Evolutionary conservation across 176 grass and related monocot genomes (phyloP).

Genomic region (Tillandsia fasciculata): DNA sequence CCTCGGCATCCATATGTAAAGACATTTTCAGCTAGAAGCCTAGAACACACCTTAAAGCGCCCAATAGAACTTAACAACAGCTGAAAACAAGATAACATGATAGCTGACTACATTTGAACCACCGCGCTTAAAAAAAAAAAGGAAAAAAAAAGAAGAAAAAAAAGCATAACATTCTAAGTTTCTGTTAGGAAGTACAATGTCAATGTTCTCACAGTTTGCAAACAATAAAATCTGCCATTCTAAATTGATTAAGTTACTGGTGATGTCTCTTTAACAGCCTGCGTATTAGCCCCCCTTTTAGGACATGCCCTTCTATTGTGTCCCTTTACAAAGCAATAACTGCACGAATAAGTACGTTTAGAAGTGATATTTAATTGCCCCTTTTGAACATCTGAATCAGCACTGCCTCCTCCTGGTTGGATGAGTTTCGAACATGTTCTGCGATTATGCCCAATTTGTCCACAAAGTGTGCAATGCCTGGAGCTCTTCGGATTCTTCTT

Average conservation of each 20-base stretch:
- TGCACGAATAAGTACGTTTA: slow-evolving; percentile 48
- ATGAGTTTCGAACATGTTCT: slow-evolving; percentile 32
- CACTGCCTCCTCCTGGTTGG: slow-evolving; percentile 13
- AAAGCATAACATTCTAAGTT: too few relatives aligned
- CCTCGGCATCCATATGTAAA: too few relatives aligned
- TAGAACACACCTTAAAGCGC: too few relatives aligned
- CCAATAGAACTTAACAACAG: too few relatives aligned
- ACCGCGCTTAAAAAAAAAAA: too few relatives aligned
- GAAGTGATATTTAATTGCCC: slow-evolving; percentile 19
- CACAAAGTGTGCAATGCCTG: slow-evolving; percentile 39
- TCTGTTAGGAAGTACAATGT: too few relatives aligned
- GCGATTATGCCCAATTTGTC: slow-evolving; percentile 45
- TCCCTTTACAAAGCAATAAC: slow-evolving; percentile 45
- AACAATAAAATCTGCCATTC: background rate
- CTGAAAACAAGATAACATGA: too few relatives aligned
- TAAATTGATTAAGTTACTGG: background rate
- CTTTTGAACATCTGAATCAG: slow-evolving; percentile 14
- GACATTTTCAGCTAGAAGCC: too few relatives aligned
- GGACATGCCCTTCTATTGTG: slow-evolving; percentile 71
- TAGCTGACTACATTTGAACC: too few relatives aligned
- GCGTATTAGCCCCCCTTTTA: slow-evolving; percentile 11
- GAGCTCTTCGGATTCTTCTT: slow-evolving; percentile 11
- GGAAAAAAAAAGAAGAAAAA: too few relatives aligned
- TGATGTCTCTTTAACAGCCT: background rate
- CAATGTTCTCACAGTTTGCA: too few relatives aligned